Conservation (phyloP, 768 basidiomycete species). For the Mycena kentingensis region DNA sequence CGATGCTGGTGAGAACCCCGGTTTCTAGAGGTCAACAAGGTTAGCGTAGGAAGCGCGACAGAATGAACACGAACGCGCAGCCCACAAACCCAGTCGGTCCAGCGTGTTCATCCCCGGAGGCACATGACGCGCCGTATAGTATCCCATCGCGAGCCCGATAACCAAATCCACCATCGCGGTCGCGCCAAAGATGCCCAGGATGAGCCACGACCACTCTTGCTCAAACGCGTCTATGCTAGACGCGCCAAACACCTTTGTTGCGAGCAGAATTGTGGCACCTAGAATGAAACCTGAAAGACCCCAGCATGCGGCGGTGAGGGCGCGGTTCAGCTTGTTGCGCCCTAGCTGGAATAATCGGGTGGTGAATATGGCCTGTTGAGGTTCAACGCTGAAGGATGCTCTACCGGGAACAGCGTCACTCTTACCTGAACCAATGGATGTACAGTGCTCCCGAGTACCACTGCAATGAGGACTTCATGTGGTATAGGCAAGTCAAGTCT, state of each 20-base stretch:
- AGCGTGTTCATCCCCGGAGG: no score
- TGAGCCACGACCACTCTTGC: constrained; percentile 17
- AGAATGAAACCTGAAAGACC: constrained; percentile 14
- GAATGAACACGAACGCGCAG: constrained; percentile 7
- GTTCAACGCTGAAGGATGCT: background rate
- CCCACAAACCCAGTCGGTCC: constrained; percentile 15
- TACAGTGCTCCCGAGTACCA: constrained; percentile 16
- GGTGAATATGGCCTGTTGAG: constrained; percentile 14
- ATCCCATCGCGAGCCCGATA: constrained; percentile 13
- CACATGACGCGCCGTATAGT: constrained; percentile 7
- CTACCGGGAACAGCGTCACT: no score
- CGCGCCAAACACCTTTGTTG: constrained; percentile 13
- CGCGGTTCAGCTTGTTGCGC: constrained; percentile 3
- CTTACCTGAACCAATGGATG: constrained; percentile 22
- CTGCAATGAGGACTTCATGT: constrained; percentile 10
- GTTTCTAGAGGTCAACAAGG: constrained; percentile 5
- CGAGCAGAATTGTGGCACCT: constrained; percentile 15
- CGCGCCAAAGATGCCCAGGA: constrained; percentile 9
- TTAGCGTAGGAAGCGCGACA: background rate
- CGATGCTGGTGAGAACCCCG: constrained; percentile 15
- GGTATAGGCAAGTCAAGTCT: constrained; percentile 17
- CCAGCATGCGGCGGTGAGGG: constrained; percentile 14
- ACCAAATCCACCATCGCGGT: constrained; percentile 14
- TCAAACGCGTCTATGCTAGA: constrained; percentile 12
- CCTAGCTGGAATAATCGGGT: constrained; percentile 20